Evolutionary conservation across 2,329 filamentous ascomycete genomes (phyloP).

Genomic region (Colletotrichum acutatum): DNA sequence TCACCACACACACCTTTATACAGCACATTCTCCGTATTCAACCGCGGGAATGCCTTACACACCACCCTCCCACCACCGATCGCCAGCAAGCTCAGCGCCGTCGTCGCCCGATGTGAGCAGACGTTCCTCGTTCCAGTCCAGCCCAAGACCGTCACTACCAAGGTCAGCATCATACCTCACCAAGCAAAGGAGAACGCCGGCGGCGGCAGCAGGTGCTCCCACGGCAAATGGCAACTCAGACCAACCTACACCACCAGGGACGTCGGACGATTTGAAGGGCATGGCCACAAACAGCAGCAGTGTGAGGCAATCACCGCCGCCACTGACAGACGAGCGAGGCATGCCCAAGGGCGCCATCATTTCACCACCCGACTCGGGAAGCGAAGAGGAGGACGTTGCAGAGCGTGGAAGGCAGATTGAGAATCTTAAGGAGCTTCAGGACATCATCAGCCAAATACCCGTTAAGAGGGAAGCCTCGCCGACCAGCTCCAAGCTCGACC

Average conservation of each 20-base stretch:
- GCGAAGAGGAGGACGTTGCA: conserved; percentile 75
- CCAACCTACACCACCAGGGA: conserved; percentile 60
- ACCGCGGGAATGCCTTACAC: conserved; percentile 84
- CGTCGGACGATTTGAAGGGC: conserved; percentile 60
- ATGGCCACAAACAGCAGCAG: conserved; percentile 63
- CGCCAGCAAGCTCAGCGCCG: conserved; percentile 68
- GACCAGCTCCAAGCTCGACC: conserved; percentile 41
- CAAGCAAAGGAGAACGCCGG: conserved; percentile 70
- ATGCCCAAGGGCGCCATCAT: conserved; percentile 89
- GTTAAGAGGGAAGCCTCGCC: conserved; percentile 71
- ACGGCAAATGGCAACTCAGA: conserved; percentile 43
- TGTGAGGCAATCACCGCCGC: conserved; percentile 86
- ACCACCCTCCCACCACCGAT: conserved; percentile 73
- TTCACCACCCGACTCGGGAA: conserved; percentile 91
- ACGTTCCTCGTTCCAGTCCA: conserved; percentile 65
- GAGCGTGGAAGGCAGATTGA: conserved; percentile 60
- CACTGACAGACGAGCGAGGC: conserved; percentile 74
- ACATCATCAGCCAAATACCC: conserved; percentile 84
- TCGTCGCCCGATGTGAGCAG: conserved; percentile 68
- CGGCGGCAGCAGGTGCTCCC: conserved; percentile 45
- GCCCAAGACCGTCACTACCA: conserved; percentile 65
- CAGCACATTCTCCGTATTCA: conserved; percentile 16
- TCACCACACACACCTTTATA: not conserved
- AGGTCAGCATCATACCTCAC: conserved; percentile 74
- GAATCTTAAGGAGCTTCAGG: conserved; percentile 76